Base-by-base conservation (phyloP, 129 eudicot genomes). In the Rutidosis leptorrhynchoides region DNA sequence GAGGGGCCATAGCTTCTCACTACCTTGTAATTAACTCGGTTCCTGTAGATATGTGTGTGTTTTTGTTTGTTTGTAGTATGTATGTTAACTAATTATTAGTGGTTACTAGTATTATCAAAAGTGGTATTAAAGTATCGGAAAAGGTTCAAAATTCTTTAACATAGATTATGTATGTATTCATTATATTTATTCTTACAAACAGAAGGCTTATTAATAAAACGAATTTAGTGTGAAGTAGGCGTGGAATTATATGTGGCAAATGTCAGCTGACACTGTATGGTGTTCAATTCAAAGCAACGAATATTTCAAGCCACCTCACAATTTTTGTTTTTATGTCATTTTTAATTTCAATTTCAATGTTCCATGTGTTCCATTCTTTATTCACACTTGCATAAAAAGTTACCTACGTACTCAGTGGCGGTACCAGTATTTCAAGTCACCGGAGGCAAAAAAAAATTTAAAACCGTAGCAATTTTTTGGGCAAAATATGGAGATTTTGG, bases 361-460 rank as follows among this genome's bases (percentile, higher is more conserved):
- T n/a, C 52, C 76, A 72, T 72, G 69, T 71, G 76, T 62, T 7
- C 16, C 17, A 42, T 42, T 11, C 27, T 26, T n/a, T 80, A 42
- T 86, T 90, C 68, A 84, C 89, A 68, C 85, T n/a, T 48, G 21
- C 3, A 49, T 49, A 20, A 17, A 17, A 17, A 2, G 19, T 0
- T 48, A 48, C 9, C 1, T 48, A 49, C 10, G 1, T 17, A 6
- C 10, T 1, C 43, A 35, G n/a, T n/a, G n/a, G n/a, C n/a, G n/a
- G n/a, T n/a, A n/a, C n/a, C n/a, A n/a, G n/a, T n/a, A n/a, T n/a
- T n/a, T n/a, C n/a, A n/a, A n/a, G n/a, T n/a, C n/a, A n/a, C n/a
- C n/a, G n/a, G n/a, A n/a, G n/a, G n/a, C n/a, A n/a, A n/a, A n/a
- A n/a, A n/a, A n/a, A n/a, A n/a, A n/a, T n/a, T n/a, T n/a, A n/a